Evolutionary conservation across 2,329 filamentous ascomycete species (phyloP), one percentile per base, ranked within the genome.

Genomic region (Diaporthe citrichinensis): DNA sequence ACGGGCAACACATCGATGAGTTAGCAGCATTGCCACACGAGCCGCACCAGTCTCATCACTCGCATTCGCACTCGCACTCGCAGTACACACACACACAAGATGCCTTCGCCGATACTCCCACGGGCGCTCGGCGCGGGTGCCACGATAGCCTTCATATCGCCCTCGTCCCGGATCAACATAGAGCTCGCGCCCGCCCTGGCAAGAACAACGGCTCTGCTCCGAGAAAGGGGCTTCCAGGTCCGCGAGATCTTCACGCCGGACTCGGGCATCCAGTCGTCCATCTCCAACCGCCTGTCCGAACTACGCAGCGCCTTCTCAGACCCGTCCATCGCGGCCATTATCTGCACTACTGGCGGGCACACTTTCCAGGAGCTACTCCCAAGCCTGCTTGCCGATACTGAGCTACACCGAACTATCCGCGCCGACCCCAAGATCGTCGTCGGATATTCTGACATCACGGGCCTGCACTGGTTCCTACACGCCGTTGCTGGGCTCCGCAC

Each of bases 361-460:
- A 77, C 82, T 23, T 83, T 85, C 57, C 85, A 80, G 5, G 84
- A 87, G 79, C 81, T 87, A 17, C 78, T 86, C 0, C 85, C 85
- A 0, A 78, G 80, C 1, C 76, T 87, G 0, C 74, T 84, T 8
- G 81, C 79, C 2, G 85, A 87, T 73, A 79, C 77, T 7, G 81
- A 81, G 20, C 80, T 86, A 3, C 83, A 84, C 46, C 61, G 34
- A 10, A 71, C 74, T 0, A 83, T 87, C 44, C 81, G 81, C 3
- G 77, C 76, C 3, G 80, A 85, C 61, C 85, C 85, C 46, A 87
- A 86, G 80, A 81, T 87, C 23, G 80, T 87, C 1, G 81, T 86
- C 17, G 85, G 85, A 2, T 85, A 81, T 71, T 85, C 84, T 1
- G 85, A 87, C 71, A 86, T 86, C 68, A 85, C 84, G 1, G 81